A percentile compares a stretch with the other conserved stretches of the same genome.
phyloP scores from a whole-genome alignment of 495 filamentous ascomycete genomes.

The Friedmanniomyces simplex region DNA sequence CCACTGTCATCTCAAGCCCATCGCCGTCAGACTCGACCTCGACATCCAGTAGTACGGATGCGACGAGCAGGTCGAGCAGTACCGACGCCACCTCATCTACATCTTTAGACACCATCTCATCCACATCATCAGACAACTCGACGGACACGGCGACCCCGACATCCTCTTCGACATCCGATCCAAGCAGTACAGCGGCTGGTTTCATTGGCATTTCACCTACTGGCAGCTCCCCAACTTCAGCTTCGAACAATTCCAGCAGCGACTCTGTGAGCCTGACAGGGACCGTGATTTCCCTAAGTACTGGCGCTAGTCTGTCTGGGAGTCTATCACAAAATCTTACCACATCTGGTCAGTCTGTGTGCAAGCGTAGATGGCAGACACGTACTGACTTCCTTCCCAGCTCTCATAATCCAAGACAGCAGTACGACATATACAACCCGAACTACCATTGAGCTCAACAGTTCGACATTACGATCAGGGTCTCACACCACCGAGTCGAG shows the following conservation, averaged over 20 bases:
- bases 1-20: not conserved
- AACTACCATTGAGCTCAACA: conserved; percentile 5
- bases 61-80: not conserved
- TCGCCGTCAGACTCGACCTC: not conserved
- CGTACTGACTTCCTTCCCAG: not conserved
- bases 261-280: not conserved
- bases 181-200: not conserved
- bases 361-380: no score
- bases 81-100: not conserved
- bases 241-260: not conserved
- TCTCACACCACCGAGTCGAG: not conserved
- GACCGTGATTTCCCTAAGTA: not conserved
- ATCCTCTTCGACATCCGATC: not conserved
- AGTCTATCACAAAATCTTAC: not conserved
- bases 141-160: not conserved
- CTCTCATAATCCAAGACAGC: not conserved
- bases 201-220: not conserved
- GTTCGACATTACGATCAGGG: not conserved
- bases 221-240: not conserved
- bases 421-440: not conserved
- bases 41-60: not conserved
- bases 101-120: not conserved
- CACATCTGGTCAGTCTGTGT: not conserved
- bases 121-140: not conserved
- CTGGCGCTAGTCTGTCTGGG: not conserved